Base-by-base conservation (phyloP, 495 filamentous ascomycete species). In the Penicillium waksmanii region DNA sequence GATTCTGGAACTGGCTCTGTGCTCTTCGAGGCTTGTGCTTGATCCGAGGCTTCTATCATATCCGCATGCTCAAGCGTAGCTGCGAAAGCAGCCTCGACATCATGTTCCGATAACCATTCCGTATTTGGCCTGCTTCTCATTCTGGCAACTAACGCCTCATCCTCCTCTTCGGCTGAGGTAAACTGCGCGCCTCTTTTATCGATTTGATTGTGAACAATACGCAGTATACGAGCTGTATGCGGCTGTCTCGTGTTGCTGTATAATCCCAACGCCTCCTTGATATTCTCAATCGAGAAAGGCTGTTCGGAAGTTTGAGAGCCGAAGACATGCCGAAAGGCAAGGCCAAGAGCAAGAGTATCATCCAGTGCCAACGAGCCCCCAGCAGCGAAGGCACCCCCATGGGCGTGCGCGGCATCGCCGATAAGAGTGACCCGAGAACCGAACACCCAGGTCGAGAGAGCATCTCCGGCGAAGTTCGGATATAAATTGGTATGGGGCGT, bases 331-430 rank as follows among this genome's bases (percentile, higher is more conserved):
- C 56, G 61, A 23, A 72, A 63, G 13, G 67, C 67, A 36, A 74
- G 64, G 2, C 57, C 64, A 21, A 74, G 58, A 1, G 69, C 66
- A 18, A 72, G 77, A 0, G 77, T 70, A 61, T 83, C 80, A 53
- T 82, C 80, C 43, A 83, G 71, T 1, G 80, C 80, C n/a, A 83
- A 64, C 5, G 78, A 80, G 17, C 80, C 80, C 13, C 78, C 80
- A 0, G 80, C 80, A 13, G 80, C 80, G 55, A 77, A 78, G 5
- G 79, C 74, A 23, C 79, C 80, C 12, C 79, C 80, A 56, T 83
- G 80, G 12, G 80, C 72, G 62, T 83, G 79, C 0, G 80, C 80
- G 13, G 80, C 79, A 52, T 82, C 79, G 8, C 80, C 79, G 11
- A 77, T 69, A 0, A 82, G 64, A 4, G 77, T 79, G 2, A 72